phyloP scores from a whole-genome alignment of 768 basidiomycete species.

The Suillus sp. region DNA sequence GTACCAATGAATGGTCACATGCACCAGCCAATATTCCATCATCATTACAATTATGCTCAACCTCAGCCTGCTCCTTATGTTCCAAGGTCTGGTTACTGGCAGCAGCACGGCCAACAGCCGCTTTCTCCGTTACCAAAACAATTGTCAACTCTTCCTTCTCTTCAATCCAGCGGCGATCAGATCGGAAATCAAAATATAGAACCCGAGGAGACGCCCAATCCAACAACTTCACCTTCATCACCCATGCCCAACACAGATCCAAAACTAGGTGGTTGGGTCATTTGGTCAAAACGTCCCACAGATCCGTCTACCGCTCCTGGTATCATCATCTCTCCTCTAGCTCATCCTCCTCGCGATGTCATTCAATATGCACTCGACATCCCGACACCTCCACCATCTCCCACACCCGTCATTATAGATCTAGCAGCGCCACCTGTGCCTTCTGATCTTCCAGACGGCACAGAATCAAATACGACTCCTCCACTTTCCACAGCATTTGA shows the following conservation, averaged over 20 bases:
- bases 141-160: conserved; percentile 49
- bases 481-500: conserved; percentile 52
- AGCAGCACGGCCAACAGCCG: conserved; percentile 39
- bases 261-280: conserved; percentile 47
- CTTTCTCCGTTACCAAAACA: conserved; percentile 68
- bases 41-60: conserved; percentile 38
- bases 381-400: conserved; percentile 52
- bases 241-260: conserved; percentile 8
- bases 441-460: conserved; percentile 39
- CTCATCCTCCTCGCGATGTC: conserved; percentile 62
- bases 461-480: conserved; percentile 51
- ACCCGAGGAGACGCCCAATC: conserved; percentile 24
- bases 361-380: conserved; percentile 55
- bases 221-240: conserved; percentile 10
- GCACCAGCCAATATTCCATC: conserved; percentile 38
- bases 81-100: conserved; percentile 23
- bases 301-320: conserved; percentile 66
- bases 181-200: conserved; percentile 8
- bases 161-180: conserved; percentile 15
- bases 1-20: conserved; percentile 43
- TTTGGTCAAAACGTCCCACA: conserved; percentile 73
- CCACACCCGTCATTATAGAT: conserved; percentile 18
- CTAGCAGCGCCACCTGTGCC: conserved; percentile 1
- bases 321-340: conserved; percentile 68
- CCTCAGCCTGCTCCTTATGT: conserved; percentile 27